Conservation (phyloP, 139 green algal species). For the Gonium pectorale region DNA sequence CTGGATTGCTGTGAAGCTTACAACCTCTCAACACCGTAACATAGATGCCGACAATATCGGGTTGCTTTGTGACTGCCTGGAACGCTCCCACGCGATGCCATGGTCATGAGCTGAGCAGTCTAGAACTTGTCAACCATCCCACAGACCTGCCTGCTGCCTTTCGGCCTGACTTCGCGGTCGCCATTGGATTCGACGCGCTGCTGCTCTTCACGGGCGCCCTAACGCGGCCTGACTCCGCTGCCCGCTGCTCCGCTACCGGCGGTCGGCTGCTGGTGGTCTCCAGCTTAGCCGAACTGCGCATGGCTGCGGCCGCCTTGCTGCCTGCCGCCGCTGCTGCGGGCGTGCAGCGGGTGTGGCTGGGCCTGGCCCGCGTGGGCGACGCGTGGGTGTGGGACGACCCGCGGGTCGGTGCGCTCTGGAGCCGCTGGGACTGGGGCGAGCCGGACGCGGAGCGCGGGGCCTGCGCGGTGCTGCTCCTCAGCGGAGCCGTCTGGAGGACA, state of each 20-base stretch:
- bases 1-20: too few species aligned
- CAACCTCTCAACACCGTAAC: too few species aligned
- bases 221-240: not conserved
- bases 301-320: conserved; percentile 9
- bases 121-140: too few species aligned
- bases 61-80: too few species aligned
- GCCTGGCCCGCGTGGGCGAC: not conserved
- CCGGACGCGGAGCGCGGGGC: not conserved
- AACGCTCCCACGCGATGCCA: too few species aligned
- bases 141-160: not conserved
- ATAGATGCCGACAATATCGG: too few species aligned
- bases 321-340: not conserved
- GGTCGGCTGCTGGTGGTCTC: not conserved
- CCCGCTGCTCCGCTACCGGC: not conserved
- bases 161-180: not conserved
- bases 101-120: too few species aligned
- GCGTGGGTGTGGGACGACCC: conserved; percentile 25
- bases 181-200: conserved; percentile 8
- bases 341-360: conserved; percentile 13
- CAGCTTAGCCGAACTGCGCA: not conserved
- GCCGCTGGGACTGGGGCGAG: conserved; percentile 1
- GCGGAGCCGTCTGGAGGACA: not conserved
- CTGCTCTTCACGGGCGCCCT: conserved; percentile 1
- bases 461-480: conserved; percentile 8
- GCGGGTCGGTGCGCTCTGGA: not conserved